Conservation (phyloP, 805 yeast species). For the Yarrowia sp. region DNA sequence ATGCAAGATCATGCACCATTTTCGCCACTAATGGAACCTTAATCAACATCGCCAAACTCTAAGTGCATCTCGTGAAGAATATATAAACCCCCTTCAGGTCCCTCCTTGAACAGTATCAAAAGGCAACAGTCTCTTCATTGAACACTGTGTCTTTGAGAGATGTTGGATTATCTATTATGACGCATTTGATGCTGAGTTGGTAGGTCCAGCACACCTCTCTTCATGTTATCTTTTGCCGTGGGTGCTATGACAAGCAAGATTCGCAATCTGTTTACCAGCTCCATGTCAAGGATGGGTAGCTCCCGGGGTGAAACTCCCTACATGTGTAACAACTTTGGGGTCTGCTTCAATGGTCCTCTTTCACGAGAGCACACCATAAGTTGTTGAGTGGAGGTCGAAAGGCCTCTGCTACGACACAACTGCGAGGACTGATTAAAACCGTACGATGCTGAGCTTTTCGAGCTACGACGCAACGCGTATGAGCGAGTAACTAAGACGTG, state of each 20-base stretch:
- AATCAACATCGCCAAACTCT: not conserved
- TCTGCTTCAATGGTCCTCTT: conserved; percentile 2
- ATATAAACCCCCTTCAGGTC: not conserved
- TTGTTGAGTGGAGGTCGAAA: not conserved
- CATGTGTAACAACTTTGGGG: conserved; percentile 4
- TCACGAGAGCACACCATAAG: not conserved
- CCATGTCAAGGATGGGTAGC: conserved; percentile 1
- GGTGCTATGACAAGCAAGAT: conserved; percentile 3
- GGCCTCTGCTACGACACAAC: not conserved
- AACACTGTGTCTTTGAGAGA: not conserved
- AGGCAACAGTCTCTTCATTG: conserved; percentile 1
- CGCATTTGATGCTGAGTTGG: not conserved
- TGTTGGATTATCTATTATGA: not conserved
- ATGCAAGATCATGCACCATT: not conserved
- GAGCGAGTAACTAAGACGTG: conserved; percentile 4
- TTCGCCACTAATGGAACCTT: not conserved
- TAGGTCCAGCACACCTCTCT: conserved; percentile 13
- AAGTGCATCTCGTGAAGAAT: not conserved
- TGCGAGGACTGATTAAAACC: not conserved
- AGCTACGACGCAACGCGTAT: not conserved
- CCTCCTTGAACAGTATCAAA: not conserved
- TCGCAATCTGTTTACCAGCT: conserved; percentile 10
- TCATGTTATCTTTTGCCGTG: not conserved
- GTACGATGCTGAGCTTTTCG: not conserved
- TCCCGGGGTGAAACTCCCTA: not conserved